Evolutionary conservation across 2,329 filamentous ascomycete genomes (phyloP).

Genomic region (Alternaria postmessia): DNA sequence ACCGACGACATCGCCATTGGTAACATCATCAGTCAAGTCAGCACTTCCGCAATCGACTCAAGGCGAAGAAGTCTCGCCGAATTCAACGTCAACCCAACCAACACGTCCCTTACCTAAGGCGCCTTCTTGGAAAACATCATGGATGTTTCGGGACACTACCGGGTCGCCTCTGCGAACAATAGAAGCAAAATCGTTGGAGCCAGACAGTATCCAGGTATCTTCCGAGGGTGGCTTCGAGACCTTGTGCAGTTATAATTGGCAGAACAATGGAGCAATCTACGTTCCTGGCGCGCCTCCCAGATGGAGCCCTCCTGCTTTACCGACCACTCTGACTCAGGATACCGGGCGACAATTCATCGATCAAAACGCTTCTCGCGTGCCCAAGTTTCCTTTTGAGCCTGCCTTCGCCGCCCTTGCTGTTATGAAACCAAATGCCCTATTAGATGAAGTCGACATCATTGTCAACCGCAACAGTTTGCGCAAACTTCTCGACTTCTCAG

Average conservation of each 20-base stretch:
- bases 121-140: conserved; percentile 18
- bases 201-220: conserved; percentile 13
- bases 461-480: conserved; percentile 29
- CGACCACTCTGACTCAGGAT: conserved; percentile 19
- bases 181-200: conserved; percentile 10
- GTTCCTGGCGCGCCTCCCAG: conserved; percentile 30
- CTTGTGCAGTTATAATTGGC: conserved; percentile 36
- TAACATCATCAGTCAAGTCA: background rate
- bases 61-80: background rate
- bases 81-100: background rate
- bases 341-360: conserved; percentile 29
- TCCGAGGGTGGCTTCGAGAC: conserved; percentile 22
- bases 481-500: conserved; percentile 29
- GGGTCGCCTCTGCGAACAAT: conserved; percentile 17
- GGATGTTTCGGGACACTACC: conserved; percentile 22
- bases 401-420: conserved; percentile 27
- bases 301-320: conserved; percentile 25
- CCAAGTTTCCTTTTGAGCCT: conserved; percentile 39
- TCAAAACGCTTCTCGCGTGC: conserved; percentile 39
- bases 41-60: background rate
- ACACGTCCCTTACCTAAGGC: background rate
- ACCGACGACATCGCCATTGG: background rate
- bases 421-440: conserved; percentile 17
- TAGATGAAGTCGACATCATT: conserved; percentile 28
- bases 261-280: conserved; percentile 19